Conservation (phyloP, 768 basidiomycete species). For the Galerina marginata region DNA sequence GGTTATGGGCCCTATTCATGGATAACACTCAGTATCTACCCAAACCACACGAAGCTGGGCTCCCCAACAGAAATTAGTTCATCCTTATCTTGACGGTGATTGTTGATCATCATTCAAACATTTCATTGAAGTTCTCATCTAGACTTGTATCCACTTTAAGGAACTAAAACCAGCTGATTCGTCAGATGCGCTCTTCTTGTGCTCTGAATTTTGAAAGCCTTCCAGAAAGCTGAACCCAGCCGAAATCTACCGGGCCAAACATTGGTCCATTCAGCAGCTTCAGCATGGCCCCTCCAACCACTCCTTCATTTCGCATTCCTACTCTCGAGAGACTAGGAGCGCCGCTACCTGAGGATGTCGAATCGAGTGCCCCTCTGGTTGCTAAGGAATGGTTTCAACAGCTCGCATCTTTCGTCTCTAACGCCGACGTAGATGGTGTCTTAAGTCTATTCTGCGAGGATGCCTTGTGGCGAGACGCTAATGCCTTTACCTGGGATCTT, state of each 20-base stretch:
- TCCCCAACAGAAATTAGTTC: too few species aligned
- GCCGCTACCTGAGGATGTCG: constrained; percentile 24
- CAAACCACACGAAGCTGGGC: too few species aligned
- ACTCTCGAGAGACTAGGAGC: constrained; percentile 33
- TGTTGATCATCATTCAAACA: too few species aligned
- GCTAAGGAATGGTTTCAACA: constrained; percentile 35
- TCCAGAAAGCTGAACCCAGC: neutral
- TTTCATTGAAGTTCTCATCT: too few species aligned
- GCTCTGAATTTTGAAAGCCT: neutral
- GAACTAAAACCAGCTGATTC: too few species aligned
- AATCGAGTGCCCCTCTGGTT: constrained; percentile 25
- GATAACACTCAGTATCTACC: too few species aligned
- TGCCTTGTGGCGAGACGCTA: constrained; percentile 55
- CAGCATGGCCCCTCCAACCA: neutral
- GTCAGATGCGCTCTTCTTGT: too few species aligned
- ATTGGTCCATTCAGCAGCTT: neutral
- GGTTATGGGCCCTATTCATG: too few species aligned
- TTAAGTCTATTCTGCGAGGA: constrained; percentile 28
- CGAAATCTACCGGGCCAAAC: too few species aligned
- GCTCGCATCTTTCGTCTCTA: constrained; percentile 21
- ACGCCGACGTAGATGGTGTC: constrained; percentile 19
- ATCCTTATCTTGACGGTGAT: too few species aligned
- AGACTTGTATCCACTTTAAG: too few species aligned
- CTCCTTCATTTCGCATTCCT: constrained; percentile 29
- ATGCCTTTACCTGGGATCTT: constrained; percentile 60